Evolutionary conservation across 805 yeast genomes (phyloP).

Genomic region (Metschnikowia aberdeeniae): DNA sequence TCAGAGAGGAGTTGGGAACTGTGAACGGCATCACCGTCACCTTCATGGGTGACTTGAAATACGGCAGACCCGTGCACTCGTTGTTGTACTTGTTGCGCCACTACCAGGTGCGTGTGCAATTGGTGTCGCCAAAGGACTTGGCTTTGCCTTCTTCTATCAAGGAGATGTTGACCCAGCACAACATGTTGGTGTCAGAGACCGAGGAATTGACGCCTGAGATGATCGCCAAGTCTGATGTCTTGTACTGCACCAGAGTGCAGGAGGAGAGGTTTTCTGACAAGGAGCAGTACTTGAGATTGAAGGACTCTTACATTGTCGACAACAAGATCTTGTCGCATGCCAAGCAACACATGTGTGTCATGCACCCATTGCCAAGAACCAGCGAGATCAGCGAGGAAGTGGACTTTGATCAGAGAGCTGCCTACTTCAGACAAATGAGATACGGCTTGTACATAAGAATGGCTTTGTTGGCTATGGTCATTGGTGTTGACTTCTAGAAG

Average conservation of each 20-base stretch:
- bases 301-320: slow-evolving; percentile 89
- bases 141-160: slow-evolving; percentile 73
- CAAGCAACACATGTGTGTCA: slow-evolving; percentile 96
- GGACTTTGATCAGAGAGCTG: slow-evolving; percentile 98
- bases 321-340: slow-evolving; percentile 88
- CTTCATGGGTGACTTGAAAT: slow-evolving; percentile 97
- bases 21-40: slow-evolving; percentile 97
- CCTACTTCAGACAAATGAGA: slow-evolving; percentile 99
- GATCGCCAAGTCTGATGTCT: slow-evolving; percentile 85
- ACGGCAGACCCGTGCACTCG: slow-evolving; percentile 98
- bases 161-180: slow-evolving; percentile 58
- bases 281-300: slow-evolving; percentile 78
- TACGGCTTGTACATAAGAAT: slow-evolving; percentile 97
- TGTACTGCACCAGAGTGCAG: slow-evolving; percentile 97
- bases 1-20: slow-evolving; percentile 97
- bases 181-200: slow-evolving; percentile 70
- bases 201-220: slow-evolving; percentile 78
- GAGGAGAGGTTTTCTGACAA: slow-evolving; percentile 85
- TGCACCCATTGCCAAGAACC: slow-evolving; percentile 99
- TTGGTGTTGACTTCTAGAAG: slow-evolving; percentile 78
- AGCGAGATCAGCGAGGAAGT: slow-evolving; percentile 97
- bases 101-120: slow-evolving; percentile 88
- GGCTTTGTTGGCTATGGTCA: slow-evolving; percentile 97
- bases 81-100: slow-evolving; percentile 84
- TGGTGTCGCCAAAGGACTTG: slow-evolving; percentile 87